Conservation (phyloP, 1,284 basidiomycete species). For the Marasmius fiardii region DNA sequence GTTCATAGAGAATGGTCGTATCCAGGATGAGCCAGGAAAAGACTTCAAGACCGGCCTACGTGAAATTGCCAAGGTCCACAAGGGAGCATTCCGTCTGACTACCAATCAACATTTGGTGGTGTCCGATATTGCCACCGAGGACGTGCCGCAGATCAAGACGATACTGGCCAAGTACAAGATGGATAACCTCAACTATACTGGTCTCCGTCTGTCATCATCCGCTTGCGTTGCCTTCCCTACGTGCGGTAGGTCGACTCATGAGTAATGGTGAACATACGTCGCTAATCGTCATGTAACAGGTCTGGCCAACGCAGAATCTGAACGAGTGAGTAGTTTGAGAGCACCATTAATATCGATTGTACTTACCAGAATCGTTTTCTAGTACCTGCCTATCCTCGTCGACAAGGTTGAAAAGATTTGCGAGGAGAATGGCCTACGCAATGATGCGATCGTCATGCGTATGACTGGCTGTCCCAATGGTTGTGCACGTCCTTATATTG, state of each 20-base stretch:
- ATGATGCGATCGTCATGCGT: constrained; percentile 95
- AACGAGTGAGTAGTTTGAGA: constrained; percentile 51
- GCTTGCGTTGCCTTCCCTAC: constrained; percentile 99
- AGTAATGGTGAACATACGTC: neutral
- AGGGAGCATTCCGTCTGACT: constrained; percentile 90
- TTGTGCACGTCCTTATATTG: constrained; percentile 93
- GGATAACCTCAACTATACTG: constrained; percentile 84
- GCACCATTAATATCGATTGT: neutral
- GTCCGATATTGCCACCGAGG: constrained; percentile 75
- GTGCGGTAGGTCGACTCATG: constrained; percentile 53
- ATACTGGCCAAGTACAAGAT: constrained; percentile 87
- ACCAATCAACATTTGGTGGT: constrained; percentile 95
- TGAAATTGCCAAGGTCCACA: constrained; percentile 93
- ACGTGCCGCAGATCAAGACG: constrained; percentile 76
- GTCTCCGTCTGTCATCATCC: constrained; percentile 80
- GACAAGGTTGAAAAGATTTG: constrained; percentile 96
- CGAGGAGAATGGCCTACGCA: constrained; percentile 88
- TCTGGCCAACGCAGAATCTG: constrained; percentile 94
- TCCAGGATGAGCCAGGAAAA: constrained; percentile 87
- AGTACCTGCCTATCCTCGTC: constrained; percentile 93
- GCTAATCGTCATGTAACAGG: constrained; percentile 34
- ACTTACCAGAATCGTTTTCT: constrained; percentile 10
- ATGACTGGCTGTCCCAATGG: constrained; percentile 98
- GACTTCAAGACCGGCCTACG: constrained; percentile 93
- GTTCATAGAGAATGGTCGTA: constrained; percentile 97